Percentiles rank a stretch among this genome's conserved stretches.
Evolutionary conservation across 2,329 filamentous ascomycete species (phyloP).

Genomic region (Colletotrichum sansevieriae): DNA sequence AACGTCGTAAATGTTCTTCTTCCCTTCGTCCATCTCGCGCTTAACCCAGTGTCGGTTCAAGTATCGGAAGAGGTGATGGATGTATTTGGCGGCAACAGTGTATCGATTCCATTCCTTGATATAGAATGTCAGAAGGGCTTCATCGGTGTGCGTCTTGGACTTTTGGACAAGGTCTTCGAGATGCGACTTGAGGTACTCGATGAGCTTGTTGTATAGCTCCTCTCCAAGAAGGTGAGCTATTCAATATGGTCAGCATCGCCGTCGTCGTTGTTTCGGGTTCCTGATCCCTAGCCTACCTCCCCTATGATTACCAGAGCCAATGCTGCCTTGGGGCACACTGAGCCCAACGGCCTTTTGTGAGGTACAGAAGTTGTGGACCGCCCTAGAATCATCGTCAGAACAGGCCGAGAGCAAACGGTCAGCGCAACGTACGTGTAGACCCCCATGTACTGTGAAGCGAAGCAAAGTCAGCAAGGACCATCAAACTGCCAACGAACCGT

Average conservation of each 20-base stretch:
- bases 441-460: slow-evolving; percentile 81
- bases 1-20: slow-evolving; percentile 98
- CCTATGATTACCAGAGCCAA: slow-evolving; percentile 70
- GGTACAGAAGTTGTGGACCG: slow-evolving; percentile 99
- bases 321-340: slow-evolving; percentile 50
- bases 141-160: slow-evolving; percentile 86
- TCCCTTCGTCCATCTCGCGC: slow-evolving; percentile 97
- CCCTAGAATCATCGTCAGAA: slow-evolving; percentile 65
- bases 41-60: slow-evolving; percentile 99
- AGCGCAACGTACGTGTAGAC: slow-evolving; percentile 80
- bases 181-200: slow-evolving; percentile 84
- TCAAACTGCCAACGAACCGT: slow-evolving; percentile 20
- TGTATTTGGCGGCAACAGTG: slow-evolving; percentile 95
- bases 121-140: slow-evolving; percentile 91
- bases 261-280: slow-evolving; percentile 16
- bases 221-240: slow-evolving; percentile 93
- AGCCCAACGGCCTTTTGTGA: slow-evolving; percentile 91
- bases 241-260: slow-evolving; percentile 27
- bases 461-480: slow-evolving; percentile 28
- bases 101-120: slow-evolving; percentile 98
- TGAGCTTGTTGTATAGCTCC: slow-evolving; percentile 93
- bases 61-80: slow-evolving; percentile 96
- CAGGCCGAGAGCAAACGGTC: background rate
- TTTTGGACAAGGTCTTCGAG: slow-evolving; percentile 77
- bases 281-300: slow-evolving; percentile 68